A percentile compares a stretch with the other conserved stretches of the same genome.
phyloP scores from a whole-genome alignment of 371 early-diverging fungal species.

The Scutellospora calospora region DNA sequence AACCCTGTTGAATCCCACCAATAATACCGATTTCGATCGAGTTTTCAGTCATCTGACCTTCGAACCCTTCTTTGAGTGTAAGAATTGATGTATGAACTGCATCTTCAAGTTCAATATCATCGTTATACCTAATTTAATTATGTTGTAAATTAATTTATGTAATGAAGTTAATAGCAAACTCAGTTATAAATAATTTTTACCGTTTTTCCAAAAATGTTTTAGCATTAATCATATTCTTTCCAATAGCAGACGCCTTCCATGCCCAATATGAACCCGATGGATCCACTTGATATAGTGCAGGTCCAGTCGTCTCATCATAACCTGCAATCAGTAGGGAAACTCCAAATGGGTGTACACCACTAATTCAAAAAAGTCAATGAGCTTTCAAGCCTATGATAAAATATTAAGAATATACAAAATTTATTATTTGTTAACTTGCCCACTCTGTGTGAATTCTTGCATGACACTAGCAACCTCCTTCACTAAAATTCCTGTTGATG shows the following conservation, averaged over 20 bases:
- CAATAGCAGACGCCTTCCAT: conserved; percentile 99
- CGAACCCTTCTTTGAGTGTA: conserved; percentile 98
- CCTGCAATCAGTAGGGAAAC: conserved; percentile 98
- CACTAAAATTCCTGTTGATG: conserved; percentile 92
- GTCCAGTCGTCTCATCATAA: conserved; percentile 89
- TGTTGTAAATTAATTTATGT: background rate
- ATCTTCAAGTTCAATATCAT: conserved; percentile 96
- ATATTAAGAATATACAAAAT: background rate
- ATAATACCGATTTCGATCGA: conserved; percentile 95
- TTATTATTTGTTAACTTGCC: conserved; percentile 63
- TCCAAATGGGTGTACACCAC: conserved; percentile 99
- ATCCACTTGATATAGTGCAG: conserved; percentile 97
- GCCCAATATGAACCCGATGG: conserved; percentile 98
- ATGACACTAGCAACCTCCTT: conserved; percentile 96
- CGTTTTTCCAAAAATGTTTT: conserved; percentile 98
- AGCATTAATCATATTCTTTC: conserved; percentile 98
- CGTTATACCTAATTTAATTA: conserved; percentile 69
- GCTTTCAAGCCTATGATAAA: no score
- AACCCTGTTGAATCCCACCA: conserved; percentile 66
- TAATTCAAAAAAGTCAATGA: conserved; percentile 46
- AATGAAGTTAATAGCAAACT: background rate
- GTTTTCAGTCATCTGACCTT: conserved; percentile 94
- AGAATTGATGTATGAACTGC: conserved; percentile 98
- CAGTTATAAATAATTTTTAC: conserved; percentile 50
- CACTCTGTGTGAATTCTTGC: conserved; percentile 99